These are phyloP conservation scores for Grammothele lineata DNA, from an alignment of 768 basidiomycete genomes.

Conservation along the genomic window DNA sequence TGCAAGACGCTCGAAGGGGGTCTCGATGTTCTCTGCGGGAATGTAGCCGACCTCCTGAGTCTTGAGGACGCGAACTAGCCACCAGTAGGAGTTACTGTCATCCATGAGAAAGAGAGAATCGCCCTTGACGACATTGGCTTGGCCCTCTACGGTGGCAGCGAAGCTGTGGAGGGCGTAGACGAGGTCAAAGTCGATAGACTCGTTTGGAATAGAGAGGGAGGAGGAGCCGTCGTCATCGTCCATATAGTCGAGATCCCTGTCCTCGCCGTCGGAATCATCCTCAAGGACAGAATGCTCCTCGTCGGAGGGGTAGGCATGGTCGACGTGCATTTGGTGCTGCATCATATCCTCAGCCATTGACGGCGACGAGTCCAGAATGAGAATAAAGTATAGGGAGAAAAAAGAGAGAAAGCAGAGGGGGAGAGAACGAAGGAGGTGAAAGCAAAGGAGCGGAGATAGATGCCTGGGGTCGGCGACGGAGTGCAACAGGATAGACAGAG, in stretches of 20 bases:
- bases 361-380: background rate
- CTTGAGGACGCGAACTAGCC: slow-evolving; percentile 97
- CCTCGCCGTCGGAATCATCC: slow-evolving; percentile 76
- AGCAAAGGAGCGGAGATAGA: too few species aligned
- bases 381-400: too few species aligned
- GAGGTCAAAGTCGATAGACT: slow-evolving; percentile 89
- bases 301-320: slow-evolving; percentile 53
- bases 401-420: too few species aligned
- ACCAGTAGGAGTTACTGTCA: slow-evolving; percentile 99
- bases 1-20: slow-evolving; percentile 93
- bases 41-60: slow-evolving; percentile 99
- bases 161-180: slow-evolving; percentile 95
- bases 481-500: too few species aligned
- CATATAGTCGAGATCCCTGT: slow-evolving; percentile 58
- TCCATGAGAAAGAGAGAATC: slow-evolving; percentile 96
- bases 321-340: slow-evolving; percentile 44
- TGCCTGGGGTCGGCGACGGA: too few species aligned
- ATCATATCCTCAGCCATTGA: slow-evolving; percentile 41
- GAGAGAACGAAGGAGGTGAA: too few species aligned
- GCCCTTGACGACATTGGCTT: slow-evolving; percentile 98
- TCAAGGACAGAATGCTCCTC: slow-evolving; percentile 82
- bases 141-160: slow-evolving; percentile 96
- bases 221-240: slow-evolving; percentile 77
- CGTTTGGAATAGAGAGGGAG: slow-evolving; percentile 82
- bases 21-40: slow-evolving; percentile 98